Base-by-base conservation (phyloP, 345 rosid species). In the Linum usitatissimum region DNA sequence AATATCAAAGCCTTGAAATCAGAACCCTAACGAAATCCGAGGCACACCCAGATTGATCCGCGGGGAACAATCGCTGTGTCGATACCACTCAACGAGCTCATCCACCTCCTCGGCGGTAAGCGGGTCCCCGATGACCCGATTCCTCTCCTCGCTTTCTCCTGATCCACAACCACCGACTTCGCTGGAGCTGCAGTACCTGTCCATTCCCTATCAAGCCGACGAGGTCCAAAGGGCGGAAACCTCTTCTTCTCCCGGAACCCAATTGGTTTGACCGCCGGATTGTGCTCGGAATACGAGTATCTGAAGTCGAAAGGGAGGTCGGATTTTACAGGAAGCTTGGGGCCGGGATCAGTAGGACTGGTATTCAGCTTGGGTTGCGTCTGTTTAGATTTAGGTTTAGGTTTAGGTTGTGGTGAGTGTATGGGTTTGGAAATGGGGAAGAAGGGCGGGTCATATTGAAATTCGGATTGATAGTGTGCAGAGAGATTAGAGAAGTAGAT, bases 191-290 rank as follows among this genome's bases (percentile, higher is more conserved):
- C 66, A 9, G 86, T 83, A n/a, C 96, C 98, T 0, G 95, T 88
- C 98, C 92, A 91, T 54, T 76, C 76, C 73, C 96, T 72, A 59
- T 85, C 86, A 10, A 91, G 78, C 62, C 88, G 84, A 18, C 95
- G 88, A 0, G 96, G 98, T 12, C 98, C 96, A 53, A 91, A 88
- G 0, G 95, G 98, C 59, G 92, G 88, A 72, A 91, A 91, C 64
- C 91, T 78, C 69, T 83, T 90, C 39, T 94, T 88, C 66, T 91
- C 96, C 2, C 98, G 90, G 64, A 64, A 91, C 55, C 96, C 92
- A 45, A 88, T 83, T 30, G 95, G 96, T 66, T 82, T 68, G 40
- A 79, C 59, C 0, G 28, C 72, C 2, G 86, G 82, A 61, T 81
- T 73, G 31, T 81, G 65, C 82, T 91, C 95, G 8, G 98, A 85